Evolutionary conservation across 345 rosid species (phyloP).

Genomic region (Eutrema japonicum): DNA sequence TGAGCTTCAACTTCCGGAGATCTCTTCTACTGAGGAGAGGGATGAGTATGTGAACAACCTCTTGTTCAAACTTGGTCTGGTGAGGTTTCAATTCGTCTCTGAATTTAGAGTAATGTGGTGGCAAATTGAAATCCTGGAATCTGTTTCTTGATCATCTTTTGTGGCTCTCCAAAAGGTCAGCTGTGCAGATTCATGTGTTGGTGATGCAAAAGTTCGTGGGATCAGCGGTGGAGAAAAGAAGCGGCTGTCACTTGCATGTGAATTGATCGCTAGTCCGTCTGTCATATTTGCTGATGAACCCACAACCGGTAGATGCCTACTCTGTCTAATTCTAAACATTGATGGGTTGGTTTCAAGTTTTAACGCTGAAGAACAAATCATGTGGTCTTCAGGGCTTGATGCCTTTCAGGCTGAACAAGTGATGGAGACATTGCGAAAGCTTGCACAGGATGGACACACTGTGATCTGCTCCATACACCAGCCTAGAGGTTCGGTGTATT

Average conservation of each 20-base stretch:
- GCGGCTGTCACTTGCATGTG: conserved; percentile 86
- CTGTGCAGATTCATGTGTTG: conserved; percentile 86
- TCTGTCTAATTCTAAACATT: conserved; percentile 17
- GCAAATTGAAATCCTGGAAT: neutral
- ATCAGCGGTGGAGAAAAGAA: conserved; percentile 99
- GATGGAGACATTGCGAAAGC: conserved; percentile 91
- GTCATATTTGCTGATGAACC: conserved; percentile 98
- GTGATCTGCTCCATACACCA: conserved; percentile 98
- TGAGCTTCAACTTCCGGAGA: conserved; percentile 83
- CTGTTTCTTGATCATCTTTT: conserved; percentile 40
- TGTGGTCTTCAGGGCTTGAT: conserved; percentile 78
- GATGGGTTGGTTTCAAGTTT: conserved; percentile 11
- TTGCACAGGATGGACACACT: conserved; percentile 93
- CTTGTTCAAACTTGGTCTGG: conserved; percentile 84
- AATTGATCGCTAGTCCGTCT: conserved; percentile 97
- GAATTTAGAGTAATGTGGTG: neutral
- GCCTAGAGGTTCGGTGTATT: conserved; percentile 92
- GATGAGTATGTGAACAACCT: conserved; percentile 81
- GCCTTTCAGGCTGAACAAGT: conserved; percentile 98
- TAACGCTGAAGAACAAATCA: neutral
- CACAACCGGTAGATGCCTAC: conserved; percentile 70
- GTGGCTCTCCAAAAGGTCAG: conserved; percentile 65
- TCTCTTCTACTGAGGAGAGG: conserved; percentile 73
- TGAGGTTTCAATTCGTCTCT: conserved; percentile 44
- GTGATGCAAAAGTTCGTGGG: conserved; percentile 98